Conservation (phyloP, 2,329 filamentous ascomycete genomes). For the Ploettnerulaceae sp. region DNA sequence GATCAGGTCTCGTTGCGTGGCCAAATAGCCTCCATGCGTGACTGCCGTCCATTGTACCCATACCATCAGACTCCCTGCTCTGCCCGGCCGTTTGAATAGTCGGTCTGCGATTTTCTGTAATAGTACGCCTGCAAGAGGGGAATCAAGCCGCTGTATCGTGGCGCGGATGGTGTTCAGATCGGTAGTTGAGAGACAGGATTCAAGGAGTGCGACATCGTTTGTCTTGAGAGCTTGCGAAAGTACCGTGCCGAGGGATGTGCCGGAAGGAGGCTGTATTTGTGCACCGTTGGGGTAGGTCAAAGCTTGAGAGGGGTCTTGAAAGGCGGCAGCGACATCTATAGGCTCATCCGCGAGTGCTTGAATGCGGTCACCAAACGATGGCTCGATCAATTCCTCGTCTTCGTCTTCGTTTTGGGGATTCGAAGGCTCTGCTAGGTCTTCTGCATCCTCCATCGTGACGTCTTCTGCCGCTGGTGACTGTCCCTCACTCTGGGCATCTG, state of each 20-base stretch:
- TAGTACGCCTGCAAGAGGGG: slow-evolving; percentile 70
- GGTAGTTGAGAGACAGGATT: slow-evolving; percentile 81
- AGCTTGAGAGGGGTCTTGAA: slow-evolving; percentile 36
- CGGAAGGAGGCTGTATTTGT: slow-evolving; percentile 47
- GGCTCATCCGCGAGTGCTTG: slow-evolving; percentile 63
- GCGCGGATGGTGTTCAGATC: slow-evolving; percentile 74
- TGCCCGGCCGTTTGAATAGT: slow-evolving; percentile 79
- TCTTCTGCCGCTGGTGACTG: slow-evolving; percentile 39
- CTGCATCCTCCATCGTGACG: slow-evolving; percentile 37
- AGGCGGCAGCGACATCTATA: slow-evolving; percentile 68
- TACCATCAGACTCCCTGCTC: slow-evolving; percentile 83
- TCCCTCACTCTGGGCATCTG: slow-evolving; percentile 38
- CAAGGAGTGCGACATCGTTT: slow-evolving; percentile 83
- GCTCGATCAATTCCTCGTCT: slow-evolving; percentile 37
- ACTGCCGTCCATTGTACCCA: slow-evolving; percentile 97
- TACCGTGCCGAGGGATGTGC: slow-evolving; percentile 84
- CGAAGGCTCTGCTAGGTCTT: slow-evolving; percentile 34
- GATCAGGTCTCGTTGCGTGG: slow-evolving; percentile 78
- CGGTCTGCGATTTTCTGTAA: slow-evolving; percentile 82
- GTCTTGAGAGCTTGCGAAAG: slow-evolving; percentile 89
- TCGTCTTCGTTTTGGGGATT: slow-evolving; percentile 30
- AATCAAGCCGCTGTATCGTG: slow-evolving; percentile 88
- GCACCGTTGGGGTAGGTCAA: slow-evolving; percentile 25
- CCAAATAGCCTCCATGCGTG: slow-evolving; percentile 85
- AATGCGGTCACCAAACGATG: slow-evolving; percentile 84